Percentiles rank a stretch among this genome's conserved stretches.
Conservation (phyloP, 2,329 filamentous ascomycete genomes). For the Arthrocladium fulminans region DNA sequence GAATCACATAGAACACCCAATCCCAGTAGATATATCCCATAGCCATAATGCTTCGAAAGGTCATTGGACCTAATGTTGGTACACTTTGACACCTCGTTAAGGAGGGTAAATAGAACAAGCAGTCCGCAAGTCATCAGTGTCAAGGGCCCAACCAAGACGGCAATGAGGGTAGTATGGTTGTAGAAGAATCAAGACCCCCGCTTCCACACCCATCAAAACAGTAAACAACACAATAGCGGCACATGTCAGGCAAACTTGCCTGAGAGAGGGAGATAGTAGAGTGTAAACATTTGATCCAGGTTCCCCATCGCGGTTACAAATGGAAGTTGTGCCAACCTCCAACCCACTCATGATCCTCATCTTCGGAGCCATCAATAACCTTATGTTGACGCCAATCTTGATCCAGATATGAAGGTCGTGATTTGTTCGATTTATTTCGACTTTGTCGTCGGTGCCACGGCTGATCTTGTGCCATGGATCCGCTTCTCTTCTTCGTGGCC, state of each 20-base stretch:
- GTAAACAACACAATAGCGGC: slow-evolving; percentile 16
- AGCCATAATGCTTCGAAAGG: slow-evolving; percentile 9
- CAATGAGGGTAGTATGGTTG: slow-evolving; percentile 19
- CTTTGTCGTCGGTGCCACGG: slow-evolving; percentile 28
- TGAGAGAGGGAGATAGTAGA: slow-evolving; percentile 12
- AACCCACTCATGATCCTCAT: slow-evolving; percentile 80
- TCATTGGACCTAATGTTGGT: slow-evolving; percentile 17
- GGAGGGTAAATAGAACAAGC: slow-evolving; percentile 13
- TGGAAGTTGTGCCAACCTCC: slow-evolving; percentile 74
- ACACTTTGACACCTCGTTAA: slow-evolving; percentile 24
- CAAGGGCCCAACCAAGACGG: slow-evolving; percentile 23
- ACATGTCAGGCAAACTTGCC: slow-evolving; percentile 14
- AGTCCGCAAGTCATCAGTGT: slow-evolving; percentile 24
- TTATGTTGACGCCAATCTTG: slow-evolving; percentile 39
- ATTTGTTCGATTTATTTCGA: slow-evolving; percentile 28
- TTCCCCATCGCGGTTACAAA: slow-evolving; percentile 40
- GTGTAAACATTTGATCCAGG: slow-evolving; percentile 16
- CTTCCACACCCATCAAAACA: slow-evolving; percentile 12
- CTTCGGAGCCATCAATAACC: slow-evolving; percentile 27
- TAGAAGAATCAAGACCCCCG: slow-evolving; percentile 11
- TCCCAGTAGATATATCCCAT: slow-evolving; percentile 14
- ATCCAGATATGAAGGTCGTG: slow-evolving; percentile 32
- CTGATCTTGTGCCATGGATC: slow-evolving; percentile 25
- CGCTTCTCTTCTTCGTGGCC: slow-evolving; percentile 32
- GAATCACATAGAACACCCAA: slow-evolving; percentile 8